phyloP scores from a whole-genome alignment of 768 basidiomycete genomes.

The Trametes sanguinea region DNA sequence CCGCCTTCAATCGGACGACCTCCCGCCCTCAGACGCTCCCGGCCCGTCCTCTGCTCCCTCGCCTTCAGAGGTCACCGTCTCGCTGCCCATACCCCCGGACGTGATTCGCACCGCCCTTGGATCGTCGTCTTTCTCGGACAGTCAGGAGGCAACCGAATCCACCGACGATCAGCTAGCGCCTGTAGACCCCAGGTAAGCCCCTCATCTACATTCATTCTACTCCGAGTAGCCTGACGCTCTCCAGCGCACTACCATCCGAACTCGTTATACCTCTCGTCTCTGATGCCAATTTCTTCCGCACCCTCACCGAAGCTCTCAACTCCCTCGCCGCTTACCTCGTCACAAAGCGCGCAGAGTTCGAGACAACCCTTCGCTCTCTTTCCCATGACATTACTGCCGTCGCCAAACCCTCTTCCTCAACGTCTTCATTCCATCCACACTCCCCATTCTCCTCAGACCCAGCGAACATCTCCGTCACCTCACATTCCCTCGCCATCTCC shows the following conservation, averaged over 20 bases:
- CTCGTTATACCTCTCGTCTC: constrained; percentile 79
- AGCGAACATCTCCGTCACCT: constrained; percentile 24
- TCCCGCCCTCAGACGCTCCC: constrained; percentile 1
- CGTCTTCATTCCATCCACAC: constrained; percentile 38
- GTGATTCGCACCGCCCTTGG: neutral
- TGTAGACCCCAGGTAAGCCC: neutral
- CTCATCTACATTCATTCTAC: neutral
- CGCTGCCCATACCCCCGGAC: constrained; percentile 6
- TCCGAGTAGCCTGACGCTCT: neutral
- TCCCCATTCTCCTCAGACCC: constrained; percentile 31
- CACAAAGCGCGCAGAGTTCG: constrained; percentile 53
- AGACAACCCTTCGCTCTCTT: constrained; percentile 48
- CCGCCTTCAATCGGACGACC: constrained; percentile 37
- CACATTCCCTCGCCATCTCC: constrained; percentile 12
- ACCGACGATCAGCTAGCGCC: neutral
- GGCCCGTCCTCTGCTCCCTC: neutral
- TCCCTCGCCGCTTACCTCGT: constrained; percentile 55
- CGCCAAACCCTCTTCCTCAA: constrained; percentile 36
- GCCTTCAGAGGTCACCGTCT: neutral
- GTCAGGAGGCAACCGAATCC: neutral
- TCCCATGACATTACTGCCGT: constrained; percentile 40
- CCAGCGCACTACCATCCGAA: constrained; percentile 38
- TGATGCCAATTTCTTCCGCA: constrained; percentile 78
- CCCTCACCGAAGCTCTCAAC: constrained; percentile 63
- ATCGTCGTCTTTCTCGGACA: neutral